Evolutionary conservation across 352 stramenopile species (phyloP), one percentile per base, ranked within the genome.

Genomic region (Lagenidium giganteum): DNA sequence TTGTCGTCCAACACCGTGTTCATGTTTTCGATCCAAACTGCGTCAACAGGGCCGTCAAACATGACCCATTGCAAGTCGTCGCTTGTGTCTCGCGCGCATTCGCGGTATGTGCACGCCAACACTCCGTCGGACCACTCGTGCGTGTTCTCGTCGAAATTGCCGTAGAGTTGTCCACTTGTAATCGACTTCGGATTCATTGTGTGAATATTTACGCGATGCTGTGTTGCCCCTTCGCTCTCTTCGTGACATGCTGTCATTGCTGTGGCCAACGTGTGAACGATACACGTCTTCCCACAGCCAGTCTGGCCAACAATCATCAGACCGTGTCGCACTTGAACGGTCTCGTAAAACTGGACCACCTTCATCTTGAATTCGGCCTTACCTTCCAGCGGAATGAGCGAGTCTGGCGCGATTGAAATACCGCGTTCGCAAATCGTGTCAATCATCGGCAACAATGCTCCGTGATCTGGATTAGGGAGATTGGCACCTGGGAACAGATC

Each of bases 71-170:
- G 93, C 12, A 93, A 47, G 37, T 96, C 80, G 0, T 65, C 54
- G 23, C 67, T 93, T 23, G 80, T 95, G 41, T 83, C 76, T 17
- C 75, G 70, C 13, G 94, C 92, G 22, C 84, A 96, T 45, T 96
- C 87, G 24, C 94, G 79, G 53, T 97, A 98, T 12, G 94, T 95
- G 32, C 90, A 97, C 9, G 94, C 89, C 2, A 98, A 60, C 18
- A 98, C 86, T 21, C 93, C 93, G 42, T 98, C 94, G 3, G 73
- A 95, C 93, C 93, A 98, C 53, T 98, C 93, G 60, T 98, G 87
- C 1, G 84, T 96, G 24, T 96, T 93, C 17, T 88, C 78, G 43
- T 98, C 90, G 36, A 97, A 98, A 38, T 96, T 87, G 1, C 93
- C 93, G 59, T 98, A 98, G 8, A 98, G 57, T 55, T 98, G 90